phyloP scores from a whole-genome alignment of 2,329 filamentous ascomycete species.

The Fusarium sp. region DNA sequence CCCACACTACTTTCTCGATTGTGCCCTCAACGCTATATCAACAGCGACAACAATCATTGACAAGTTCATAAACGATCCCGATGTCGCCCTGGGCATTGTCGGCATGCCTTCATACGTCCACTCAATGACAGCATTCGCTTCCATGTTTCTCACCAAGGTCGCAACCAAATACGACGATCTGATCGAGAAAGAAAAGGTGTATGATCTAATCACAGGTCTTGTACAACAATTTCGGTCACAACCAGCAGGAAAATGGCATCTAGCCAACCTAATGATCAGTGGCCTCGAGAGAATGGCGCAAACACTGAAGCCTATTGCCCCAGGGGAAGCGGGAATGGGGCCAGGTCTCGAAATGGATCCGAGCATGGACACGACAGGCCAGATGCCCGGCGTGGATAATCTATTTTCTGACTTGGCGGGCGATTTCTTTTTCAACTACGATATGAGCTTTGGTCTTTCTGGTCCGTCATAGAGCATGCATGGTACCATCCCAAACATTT shows the following conservation, averaged over 20 bases:
- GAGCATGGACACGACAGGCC: neutral
- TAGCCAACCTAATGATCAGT: conserved; percentile 58
- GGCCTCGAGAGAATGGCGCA: conserved; percentile 51
- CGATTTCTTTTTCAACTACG: conserved; percentile 31
- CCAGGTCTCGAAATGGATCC: neutral
- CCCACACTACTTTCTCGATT: conserved; percentile 46
- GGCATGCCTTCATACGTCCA: conserved; percentile 64
- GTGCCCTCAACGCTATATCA: conserved; percentile 42
- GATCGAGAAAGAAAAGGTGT: conserved; percentile 52
- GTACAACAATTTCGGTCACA: conserved; percentile 54
- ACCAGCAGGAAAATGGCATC: conserved; percentile 57
- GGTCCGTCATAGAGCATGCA: neutral
- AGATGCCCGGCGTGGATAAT: conserved; percentile 16
- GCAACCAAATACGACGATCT: conserved; percentile 56
- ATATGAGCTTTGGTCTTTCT: conserved; percentile 25
- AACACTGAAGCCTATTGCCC: conserved; percentile 10
- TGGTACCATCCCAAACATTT: too few relatives aligned
- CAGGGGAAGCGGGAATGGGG: neutral
- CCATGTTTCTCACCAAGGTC: conserved; percentile 61
- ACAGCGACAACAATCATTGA: conserved; percentile 57
- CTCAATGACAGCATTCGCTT: conserved; percentile 65
- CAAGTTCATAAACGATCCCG: conserved; percentile 54
- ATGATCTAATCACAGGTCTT: conserved; percentile 51
- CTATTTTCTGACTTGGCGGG: conserved; percentile 30
- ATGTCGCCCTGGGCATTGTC: conserved; percentile 51